Conservation (phyloP, 441 rosid genomes). For the Mallotus repandus region DNA sequence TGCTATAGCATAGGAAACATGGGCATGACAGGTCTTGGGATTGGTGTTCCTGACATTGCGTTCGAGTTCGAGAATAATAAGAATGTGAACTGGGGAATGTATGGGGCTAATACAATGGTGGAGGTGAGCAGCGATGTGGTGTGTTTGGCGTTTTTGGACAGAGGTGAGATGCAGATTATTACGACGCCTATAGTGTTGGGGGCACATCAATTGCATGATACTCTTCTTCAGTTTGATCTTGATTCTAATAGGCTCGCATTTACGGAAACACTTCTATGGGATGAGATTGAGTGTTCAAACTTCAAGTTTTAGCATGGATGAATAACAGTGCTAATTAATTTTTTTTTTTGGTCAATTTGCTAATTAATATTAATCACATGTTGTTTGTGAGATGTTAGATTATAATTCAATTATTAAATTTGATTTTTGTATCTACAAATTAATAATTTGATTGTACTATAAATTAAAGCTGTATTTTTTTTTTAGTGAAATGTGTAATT, state of each 20-base stretch:
- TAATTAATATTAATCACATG: no score
- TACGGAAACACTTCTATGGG: constrained; percentile 13
- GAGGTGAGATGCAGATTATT: background rate
- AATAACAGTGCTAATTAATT: no score
- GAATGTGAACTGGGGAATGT: constrained; percentile 22
- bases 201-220: constrained; percentile 23
- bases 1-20: constrained; percentile 3
- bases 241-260: constrained; percentile 16
- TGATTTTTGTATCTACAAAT: no score
- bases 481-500: no score
- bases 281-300: constrained; percentile 18
- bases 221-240: constrained; percentile 22
- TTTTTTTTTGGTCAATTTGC: no score
- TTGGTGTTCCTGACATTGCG: constrained; percentile 10
- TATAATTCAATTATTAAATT: no score
- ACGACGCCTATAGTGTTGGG: constrained; percentile 23
- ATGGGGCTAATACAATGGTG: constrained; percentile 26
- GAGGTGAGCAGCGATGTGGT: constrained; percentile 20
- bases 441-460: no score
- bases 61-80: constrained; percentile 21
- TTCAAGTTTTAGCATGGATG: constrained; percentile 10
- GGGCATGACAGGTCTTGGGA: constrained; percentile 11
- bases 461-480: no score
- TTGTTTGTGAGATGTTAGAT: no score
- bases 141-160: constrained; percentile 25